These are phyloP conservation scores for Basidiobolus meristosporus DNA, from an alignment of 371 early-diverging fungal species.

Conservation along the genomic window DNA sequence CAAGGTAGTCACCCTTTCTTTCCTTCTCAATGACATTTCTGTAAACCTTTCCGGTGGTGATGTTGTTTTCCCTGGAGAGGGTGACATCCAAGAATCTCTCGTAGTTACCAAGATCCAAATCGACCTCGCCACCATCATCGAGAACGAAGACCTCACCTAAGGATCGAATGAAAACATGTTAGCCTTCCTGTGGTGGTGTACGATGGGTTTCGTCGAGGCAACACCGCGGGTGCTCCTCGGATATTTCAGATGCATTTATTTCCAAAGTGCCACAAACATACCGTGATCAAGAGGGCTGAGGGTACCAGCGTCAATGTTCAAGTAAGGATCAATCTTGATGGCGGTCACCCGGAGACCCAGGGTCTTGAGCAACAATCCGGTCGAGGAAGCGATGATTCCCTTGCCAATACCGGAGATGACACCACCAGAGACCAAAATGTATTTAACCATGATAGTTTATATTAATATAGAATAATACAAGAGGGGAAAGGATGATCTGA, in stretches of 20 bases:
- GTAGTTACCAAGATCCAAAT: constrained; percentile 98
- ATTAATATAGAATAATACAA: too few species aligned
- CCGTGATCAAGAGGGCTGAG: constrained; percentile 96
- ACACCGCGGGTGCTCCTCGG: not conserved
- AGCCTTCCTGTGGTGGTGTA: not conserved
- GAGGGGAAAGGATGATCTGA: too few species aligned
- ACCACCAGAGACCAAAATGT: constrained; percentile 96
- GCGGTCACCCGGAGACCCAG: constrained; percentile 89
- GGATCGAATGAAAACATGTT: not conserved
- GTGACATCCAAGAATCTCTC: constrained; percentile 94
- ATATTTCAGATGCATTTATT: not conserved
- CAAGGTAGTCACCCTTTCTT: constrained; percentile 88
- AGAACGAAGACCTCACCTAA: constrained; percentile 96
- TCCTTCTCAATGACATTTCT: constrained; percentile 87
- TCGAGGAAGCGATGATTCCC: constrained; percentile 95
- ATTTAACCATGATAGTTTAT: constrained; percentile 40
- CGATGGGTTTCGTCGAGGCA: not conserved
- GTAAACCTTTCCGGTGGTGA: constrained; percentile 98
- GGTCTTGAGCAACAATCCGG: constrained; percentile 90
- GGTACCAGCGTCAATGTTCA: constrained; percentile 98
- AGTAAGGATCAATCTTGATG: constrained; percentile 99
- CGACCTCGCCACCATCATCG: constrained; percentile 98
- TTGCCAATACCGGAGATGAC: constrained; percentile 99
- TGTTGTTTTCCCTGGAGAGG: constrained; percentile 90
- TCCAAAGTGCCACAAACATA: constrained; percentile 10